Evolutionary conservation across 106 monocot genomes (phyloP).

Genomic region (Acorus gramineus): DNA sequence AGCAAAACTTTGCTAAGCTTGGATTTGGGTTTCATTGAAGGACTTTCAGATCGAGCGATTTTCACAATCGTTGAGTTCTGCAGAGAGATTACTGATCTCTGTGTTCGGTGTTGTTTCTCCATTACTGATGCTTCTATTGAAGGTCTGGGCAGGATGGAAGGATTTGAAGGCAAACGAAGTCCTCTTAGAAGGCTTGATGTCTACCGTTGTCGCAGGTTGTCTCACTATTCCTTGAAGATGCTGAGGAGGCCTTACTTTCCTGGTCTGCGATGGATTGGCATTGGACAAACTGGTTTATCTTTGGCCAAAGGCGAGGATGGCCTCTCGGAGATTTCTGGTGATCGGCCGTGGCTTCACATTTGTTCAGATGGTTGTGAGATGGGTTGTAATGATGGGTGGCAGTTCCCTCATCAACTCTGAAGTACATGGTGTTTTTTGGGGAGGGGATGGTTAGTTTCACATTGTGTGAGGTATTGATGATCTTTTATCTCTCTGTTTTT

Average conservation of each 20-base stretch:
- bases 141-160: constrained; percentile 32
- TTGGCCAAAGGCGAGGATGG: constrained; percentile 9
- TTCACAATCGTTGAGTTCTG: constrained; percentile 37
- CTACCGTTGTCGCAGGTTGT: constrained; percentile 44
- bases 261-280: constrained; percentile 67
- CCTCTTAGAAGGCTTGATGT: constrained; percentile 67
- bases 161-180: constrained; percentile 12
- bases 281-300: constrained; percentile 31
- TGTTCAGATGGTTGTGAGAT: constrained; percentile 68
- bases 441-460: too few species aligned
- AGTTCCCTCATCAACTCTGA: neutral
- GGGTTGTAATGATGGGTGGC: constrained; percentile 66
- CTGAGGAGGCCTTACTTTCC: constrained; percentile 37
- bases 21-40: constrained; percentile 57
- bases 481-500: too few species aligned
- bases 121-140: constrained; percentile 49
- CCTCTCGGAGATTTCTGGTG: constrained; percentile 14
- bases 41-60: constrained; percentile 52
- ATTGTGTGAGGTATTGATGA: too few species aligned
- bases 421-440: too few species aligned
- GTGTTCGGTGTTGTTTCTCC: constrained; percentile 53
- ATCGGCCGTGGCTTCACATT: constrained; percentile 25
- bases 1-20: constrained; percentile 36
- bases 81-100: constrained; percentile 34
- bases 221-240: constrained; percentile 22